phyloP scores from a whole-genome alignment of 345 rosid species.

The Eucalyptus leucophloia region DNA sequence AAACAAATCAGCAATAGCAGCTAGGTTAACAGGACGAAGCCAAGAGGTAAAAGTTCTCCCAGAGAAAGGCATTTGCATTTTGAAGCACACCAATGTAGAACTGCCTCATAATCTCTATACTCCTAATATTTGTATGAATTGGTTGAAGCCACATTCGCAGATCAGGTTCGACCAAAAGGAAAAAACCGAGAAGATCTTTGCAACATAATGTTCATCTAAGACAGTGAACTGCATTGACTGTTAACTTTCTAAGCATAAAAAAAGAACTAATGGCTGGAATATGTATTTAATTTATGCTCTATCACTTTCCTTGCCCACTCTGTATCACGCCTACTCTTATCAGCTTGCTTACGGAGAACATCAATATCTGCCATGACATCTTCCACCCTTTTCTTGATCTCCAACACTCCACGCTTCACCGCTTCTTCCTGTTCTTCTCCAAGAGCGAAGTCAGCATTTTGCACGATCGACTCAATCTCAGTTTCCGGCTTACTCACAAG shows the following conservation, averaged over 20 bases:
- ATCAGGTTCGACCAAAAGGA: not conserved
- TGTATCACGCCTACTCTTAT: conserved; percentile 43
- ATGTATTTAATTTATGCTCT: conserved; percentile 31
- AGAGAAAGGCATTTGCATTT: not conserved
- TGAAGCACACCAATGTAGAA: not conserved
- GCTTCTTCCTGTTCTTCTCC: conserved; percentile 6
- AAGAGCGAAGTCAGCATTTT: too few relatives aligned
- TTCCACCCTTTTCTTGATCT: conserved; percentile 62
- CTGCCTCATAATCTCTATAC: not conserved
- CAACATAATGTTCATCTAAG: not conserved
- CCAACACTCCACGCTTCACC: conserved; percentile 53
- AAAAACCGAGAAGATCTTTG: not conserved
- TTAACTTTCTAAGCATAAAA: not conserved
- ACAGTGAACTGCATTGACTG: not conserved
- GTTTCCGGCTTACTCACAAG: too few relatives aligned
- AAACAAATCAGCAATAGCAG: not conserved
- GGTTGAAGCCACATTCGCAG: not conserved
- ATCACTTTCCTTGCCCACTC: conserved; percentile 55
- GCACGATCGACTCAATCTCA: too few relatives aligned
- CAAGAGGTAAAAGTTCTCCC: not conserved
- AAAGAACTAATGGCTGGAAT: not conserved
- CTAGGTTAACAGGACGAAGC: not conserved
- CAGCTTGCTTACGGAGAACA: conserved; percentile 43
- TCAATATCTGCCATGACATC: conserved; percentile 36
- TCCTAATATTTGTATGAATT: not conserved